phyloP scores from a whole-genome alignment of 108 stramenopile genomes.

The Skeletonema menzelii region DNA sequence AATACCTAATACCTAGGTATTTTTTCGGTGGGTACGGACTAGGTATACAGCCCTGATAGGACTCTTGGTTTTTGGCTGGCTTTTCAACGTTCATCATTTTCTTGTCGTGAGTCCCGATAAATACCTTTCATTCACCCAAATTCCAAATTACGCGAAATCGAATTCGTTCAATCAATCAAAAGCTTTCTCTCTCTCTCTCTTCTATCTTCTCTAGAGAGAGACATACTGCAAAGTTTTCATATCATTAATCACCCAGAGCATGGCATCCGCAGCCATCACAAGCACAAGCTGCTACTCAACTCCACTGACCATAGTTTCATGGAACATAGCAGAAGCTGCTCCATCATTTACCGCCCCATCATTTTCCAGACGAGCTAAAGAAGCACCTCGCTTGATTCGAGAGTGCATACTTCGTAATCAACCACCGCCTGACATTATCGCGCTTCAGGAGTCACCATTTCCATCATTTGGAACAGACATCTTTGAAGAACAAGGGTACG shows the following conservation, averaged over 20 bases:
- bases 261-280: neutral
- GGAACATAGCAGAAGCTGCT: conserved; percentile 32
- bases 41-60: no score
- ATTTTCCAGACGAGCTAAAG: conserved; percentile 5
- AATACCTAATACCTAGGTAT: no score
- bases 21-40: no score
- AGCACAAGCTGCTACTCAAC: neutral
- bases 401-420: conserved; percentile 22
- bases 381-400: conserved; percentile 24
- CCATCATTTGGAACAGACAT: conserved; percentile 15
- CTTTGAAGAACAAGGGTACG: conserved; percentile 24
- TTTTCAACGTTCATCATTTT: no score
- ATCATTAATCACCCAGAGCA: neutral
- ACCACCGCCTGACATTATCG: conserved; percentile 22
- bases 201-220: no score
- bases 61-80: no score
- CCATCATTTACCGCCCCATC: conserved; percentile 24
- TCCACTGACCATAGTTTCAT: conserved; percentile 30
- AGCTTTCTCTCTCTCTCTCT: no score
- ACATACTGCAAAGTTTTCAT: no score
- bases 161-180: no score
- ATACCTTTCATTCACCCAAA: no score
- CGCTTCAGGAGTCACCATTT: conserved; percentile 39
- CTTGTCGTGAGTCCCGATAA: no score
- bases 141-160: no score